These are phyloP conservation scores for Corymbia calophylla DNA, from an alignment of 441 rosid species.

Conservation along the genomic window DNA sequence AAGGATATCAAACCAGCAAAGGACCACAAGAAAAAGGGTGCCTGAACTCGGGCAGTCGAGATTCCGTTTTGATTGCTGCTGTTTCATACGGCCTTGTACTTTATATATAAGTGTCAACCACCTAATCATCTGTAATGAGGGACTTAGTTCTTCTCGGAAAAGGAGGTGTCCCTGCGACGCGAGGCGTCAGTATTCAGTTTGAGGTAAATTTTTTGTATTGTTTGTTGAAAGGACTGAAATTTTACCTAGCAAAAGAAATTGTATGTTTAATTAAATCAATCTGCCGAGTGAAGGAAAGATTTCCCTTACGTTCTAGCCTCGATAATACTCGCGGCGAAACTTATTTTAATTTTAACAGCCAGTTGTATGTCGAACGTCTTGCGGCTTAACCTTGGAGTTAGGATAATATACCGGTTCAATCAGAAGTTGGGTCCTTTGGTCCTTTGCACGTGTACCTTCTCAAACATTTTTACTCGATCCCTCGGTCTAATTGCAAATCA, in stretches of 20 bases:
- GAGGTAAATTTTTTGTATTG: not conserved
- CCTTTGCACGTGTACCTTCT: not conserved
- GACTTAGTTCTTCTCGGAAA: not conserved
- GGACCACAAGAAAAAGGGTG: conserved; percentile 60
- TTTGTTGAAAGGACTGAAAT: not conserved
- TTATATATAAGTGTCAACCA: not conserved
- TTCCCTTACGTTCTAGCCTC: not conserved
- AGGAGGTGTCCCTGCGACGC: not conserved
- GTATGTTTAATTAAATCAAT: not conserved
- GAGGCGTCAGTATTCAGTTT: not conserved
- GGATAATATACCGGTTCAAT: not conserved
- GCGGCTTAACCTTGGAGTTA: not conserved
- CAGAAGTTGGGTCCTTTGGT: not conserved
- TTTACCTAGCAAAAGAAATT: not conserved
- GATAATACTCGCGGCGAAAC: not conserved
- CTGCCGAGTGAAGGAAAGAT: not conserved
- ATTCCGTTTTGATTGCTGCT: not conserved
- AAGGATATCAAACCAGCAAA: conserved; percentile 42
- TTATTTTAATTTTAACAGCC: not conserved
- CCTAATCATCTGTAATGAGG: not conserved
- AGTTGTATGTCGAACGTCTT: not conserved
- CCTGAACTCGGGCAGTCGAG: not conserved
- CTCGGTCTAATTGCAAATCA: not conserved
- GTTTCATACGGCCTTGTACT: not conserved
- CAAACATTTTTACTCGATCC: not conserved